Conservation (phyloP, 1,139 yeast genomes). For the Geotrichum cucujoidarum region DNA sequence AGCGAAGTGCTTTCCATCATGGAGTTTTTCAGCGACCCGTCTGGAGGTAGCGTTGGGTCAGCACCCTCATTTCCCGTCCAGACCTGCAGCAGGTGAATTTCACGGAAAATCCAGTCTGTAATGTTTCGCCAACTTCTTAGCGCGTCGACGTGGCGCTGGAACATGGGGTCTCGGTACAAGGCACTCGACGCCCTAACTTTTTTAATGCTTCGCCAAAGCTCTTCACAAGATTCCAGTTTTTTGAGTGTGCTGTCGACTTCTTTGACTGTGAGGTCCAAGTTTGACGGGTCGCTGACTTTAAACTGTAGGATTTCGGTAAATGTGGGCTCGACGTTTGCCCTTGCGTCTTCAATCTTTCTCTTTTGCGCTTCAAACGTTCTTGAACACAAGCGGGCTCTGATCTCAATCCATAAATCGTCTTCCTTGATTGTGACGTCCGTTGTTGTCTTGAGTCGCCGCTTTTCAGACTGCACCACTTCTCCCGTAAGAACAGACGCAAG, state of each 20-base stretch:
- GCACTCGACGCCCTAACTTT: slow-evolving; percentile 82
- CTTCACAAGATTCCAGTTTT: slow-evolving; percentile 63
- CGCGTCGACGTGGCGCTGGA: slow-evolving; percentile 65
- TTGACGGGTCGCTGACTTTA: slow-evolving; percentile 41
- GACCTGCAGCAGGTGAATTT: slow-evolving; percentile 48
- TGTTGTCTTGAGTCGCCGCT: slow-evolving; percentile 62
- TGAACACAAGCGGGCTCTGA: slow-evolving; percentile 75
- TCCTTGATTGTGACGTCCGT: slow-evolving; percentile 35
- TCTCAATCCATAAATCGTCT: slow-evolving; percentile 77
- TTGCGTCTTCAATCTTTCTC: slow-evolving; percentile 61
- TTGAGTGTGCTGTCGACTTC: slow-evolving; percentile 58
- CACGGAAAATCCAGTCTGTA: slow-evolving; percentile 62
- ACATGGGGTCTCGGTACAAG: slow-evolving; percentile 57
- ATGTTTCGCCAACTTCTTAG: slow-evolving; percentile 80
- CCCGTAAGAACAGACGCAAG: slow-evolving; percentile 85
- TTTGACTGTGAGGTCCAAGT: slow-evolving; percentile 28
- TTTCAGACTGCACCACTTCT: slow-evolving; percentile 88
- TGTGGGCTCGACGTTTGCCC: slow-evolving; percentile 69
- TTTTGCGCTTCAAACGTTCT: slow-evolving; percentile 78
- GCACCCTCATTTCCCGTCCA: slow-evolving; percentile 83
- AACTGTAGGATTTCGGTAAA: slow-evolving; percentile 68
- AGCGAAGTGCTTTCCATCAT: slow-evolving; percentile 35
- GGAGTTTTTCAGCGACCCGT: slow-evolving; percentile 15
- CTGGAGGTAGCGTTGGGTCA: slow-evolving; percentile 46
- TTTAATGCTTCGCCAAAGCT: slow-evolving; percentile 72